Evolutionary conservation across 2,329 filamentous ascomycete genomes (phyloP).

Genomic region (Penicillium sp.): DNA sequence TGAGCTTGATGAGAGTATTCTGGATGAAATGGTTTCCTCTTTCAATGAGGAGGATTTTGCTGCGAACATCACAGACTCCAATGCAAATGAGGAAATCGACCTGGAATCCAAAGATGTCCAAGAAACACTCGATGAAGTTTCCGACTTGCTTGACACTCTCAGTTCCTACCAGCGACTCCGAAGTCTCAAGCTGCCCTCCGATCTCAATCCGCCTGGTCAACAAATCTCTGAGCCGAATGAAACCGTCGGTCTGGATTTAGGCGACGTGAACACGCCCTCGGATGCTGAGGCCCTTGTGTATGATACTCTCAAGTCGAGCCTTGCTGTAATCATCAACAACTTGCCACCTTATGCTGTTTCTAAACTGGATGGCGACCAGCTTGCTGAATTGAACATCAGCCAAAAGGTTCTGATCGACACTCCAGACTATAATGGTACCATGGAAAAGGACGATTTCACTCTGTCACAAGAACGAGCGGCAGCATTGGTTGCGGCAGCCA

Average conservation of each 20-base stretch:
- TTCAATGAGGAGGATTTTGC: conserved; percentile 40
- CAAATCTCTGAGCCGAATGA: conserved; percentile 38
- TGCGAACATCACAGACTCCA: conserved; percentile 23
- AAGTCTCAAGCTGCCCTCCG: conserved; percentile 43
- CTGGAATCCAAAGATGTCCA: conserved; percentile 48
- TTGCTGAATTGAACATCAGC: conserved; percentile 80
- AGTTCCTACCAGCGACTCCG: conserved; percentile 63
- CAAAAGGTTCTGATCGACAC: conserved; percentile 72
- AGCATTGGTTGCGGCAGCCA: conserved; percentile 32
- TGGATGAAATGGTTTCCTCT: conserved; percentile 45
- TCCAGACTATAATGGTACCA: conserved; percentile 71
- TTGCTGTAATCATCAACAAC: conserved; percentile 69
- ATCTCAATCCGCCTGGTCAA: conserved; percentile 1
- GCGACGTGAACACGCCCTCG: conserved; percentile 53
- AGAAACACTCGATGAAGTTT: conserved; percentile 57
- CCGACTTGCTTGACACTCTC: conserved; percentile 60
- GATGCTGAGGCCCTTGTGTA: conserved; percentile 61
- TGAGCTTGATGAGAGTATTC: conserved; percentile 40
- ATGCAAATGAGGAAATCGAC: conserved; percentile 32
- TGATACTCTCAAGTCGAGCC: conserved; percentile 70
- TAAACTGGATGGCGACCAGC: conserved; percentile 79
- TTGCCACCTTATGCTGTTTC: conserved; percentile 83
- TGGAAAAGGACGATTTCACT: conserved; percentile 77
- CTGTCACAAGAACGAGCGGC: conserved; percentile 48
- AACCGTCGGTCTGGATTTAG: conserved; percentile 24